phyloP scores from a whole-genome alignment of 2,329 filamentous ascomycete species.

The Apiospora koreana region DNA sequence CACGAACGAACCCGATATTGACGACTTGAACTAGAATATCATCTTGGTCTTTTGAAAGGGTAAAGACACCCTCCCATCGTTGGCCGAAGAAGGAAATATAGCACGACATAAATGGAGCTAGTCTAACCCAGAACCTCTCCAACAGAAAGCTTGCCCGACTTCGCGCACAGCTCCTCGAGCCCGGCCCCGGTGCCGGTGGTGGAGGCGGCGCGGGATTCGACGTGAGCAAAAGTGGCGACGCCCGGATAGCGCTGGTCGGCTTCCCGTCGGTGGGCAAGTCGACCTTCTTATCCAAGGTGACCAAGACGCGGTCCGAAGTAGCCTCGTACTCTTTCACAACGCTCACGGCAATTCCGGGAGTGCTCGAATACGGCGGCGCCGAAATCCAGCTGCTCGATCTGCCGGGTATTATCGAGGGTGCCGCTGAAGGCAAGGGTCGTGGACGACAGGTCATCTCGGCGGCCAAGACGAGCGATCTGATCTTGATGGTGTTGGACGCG shows the following conservation, averaged over 20 bases:
- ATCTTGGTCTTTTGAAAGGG: slow-evolving; percentile 97
- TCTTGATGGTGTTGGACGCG: slow-evolving; percentile 95
- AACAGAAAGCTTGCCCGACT: slow-evolving; percentile 90
- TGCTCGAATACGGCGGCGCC: slow-evolving; percentile 94
- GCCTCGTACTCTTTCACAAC: slow-evolving; percentile 98
- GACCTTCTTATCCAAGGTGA: slow-evolving; percentile 98
- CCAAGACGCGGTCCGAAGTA: slow-evolving; percentile 94
- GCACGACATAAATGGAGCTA: not conserved
- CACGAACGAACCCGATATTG: slow-evolving; percentile 6
- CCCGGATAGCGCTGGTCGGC: slow-evolving; percentile 94
- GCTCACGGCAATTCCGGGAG: slow-evolving; percentile 93
- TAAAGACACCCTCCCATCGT: slow-evolving; percentile 37
- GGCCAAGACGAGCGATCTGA: slow-evolving; percentile 96
- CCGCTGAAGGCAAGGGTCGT: slow-evolving; percentile 91
- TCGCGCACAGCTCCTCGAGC: slow-evolving; percentile 91
- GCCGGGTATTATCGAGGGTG: slow-evolving; percentile 97
- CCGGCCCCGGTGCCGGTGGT: slow-evolving; percentile 74
- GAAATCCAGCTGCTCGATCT: slow-evolving; percentile 98
- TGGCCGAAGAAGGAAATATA: not conserved
- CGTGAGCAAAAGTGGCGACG: slow-evolving; percentile 95
- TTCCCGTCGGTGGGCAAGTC: slow-evolving; percentile 99
- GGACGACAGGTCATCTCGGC: slow-evolving; percentile 96
- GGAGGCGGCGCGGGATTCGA: slow-evolving; percentile 85
- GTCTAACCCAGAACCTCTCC: not conserved
- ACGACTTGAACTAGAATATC: slow-evolving; percentile 70